Evolutionary conservation across 176 grass and related monocot species (phyloP), one percentile per base, ranked within the genome.

Genomic region (Luzula sylvatica): DNA sequence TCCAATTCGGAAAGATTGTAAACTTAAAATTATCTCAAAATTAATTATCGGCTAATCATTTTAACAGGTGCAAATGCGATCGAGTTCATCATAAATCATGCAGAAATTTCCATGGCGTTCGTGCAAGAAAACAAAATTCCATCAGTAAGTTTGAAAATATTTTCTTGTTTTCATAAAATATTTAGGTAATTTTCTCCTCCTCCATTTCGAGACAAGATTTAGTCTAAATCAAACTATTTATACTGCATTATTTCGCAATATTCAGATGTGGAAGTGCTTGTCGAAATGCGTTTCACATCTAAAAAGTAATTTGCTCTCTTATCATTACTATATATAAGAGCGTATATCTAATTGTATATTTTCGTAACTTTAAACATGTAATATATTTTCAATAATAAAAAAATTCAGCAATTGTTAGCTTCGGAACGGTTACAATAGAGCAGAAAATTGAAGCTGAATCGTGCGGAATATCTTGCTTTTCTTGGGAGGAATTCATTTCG

Each of bases 91-190:
- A 55, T 95, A 55, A 58, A 65, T 15, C 83, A 95, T 70, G 80
- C 90, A 42, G 90, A 88, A 79, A 84, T 95, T 44, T 95, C 83
- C n/a, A 46, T 85, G 75, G 84, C 80, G 13, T 95, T 95, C 78
- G 55, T 82, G 19, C 90, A 95, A 46, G 83, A 88, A 64, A 88
- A 56, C 76, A 95, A 86, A 67, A 78, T 95, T 69, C 56, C 67
- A 68, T 86, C 84, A 50, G 90, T 95, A 82, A 79, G 83, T 40
- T 70, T 60, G 16, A 1, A 14, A 42, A 73, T 1, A 66, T 3
- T 29, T 64, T 19, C 50, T 9, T 56, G 3, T 56, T 61, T 11
- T 8, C 24, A 23, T 25, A 4, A 30, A 17, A 3, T 20, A 3
- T 30, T 41, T 39, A 8, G 3, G 23, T 3, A n/a, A 15, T 51